Conservation (phyloP, 2,329 filamentous ascomycete genomes). For the Sporothrix dimorphospora region DNA sequence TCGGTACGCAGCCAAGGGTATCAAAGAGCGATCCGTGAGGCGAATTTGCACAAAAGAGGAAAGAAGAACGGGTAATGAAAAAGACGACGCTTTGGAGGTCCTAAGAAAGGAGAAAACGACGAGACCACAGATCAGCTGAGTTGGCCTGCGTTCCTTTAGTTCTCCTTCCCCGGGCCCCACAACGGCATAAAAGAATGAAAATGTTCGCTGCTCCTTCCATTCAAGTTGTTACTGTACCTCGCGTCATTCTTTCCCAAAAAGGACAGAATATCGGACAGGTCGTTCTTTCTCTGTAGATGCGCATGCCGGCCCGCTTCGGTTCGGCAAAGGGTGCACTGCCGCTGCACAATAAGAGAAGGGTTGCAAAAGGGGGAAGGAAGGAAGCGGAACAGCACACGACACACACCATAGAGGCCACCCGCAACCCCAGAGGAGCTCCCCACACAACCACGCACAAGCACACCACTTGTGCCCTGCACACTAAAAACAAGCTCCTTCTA, state of each 20-base stretch:
- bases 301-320: not conserved
- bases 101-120: not conserved
- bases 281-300: not conserved
- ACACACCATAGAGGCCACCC: not conserved
- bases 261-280: not conserved
- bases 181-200: not conserved
- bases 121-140: not conserved
- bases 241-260: not conserved
- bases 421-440: not conserved
- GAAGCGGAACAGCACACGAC: not conserved
- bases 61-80: conserved; percentile 9
- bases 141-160: not conserved
- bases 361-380: not conserved
- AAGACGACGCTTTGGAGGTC: not conserved
- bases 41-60: conserved; percentile 9
- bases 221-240: not conserved
- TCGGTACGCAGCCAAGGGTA: not conserved
- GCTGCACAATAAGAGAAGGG: not conserved
- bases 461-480: not conserved
- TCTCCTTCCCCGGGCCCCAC: not conserved
- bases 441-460: not conserved
- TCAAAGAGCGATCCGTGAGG: not conserved
- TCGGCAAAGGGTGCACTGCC: not conserved
- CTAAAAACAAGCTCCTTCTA: conserved; percentile 32
- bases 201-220: not conserved